Evolutionary conservation across 1,284 basidiomycete genomes (phyloP).

Genomic region (Pseudozyma sp.): DNA sequence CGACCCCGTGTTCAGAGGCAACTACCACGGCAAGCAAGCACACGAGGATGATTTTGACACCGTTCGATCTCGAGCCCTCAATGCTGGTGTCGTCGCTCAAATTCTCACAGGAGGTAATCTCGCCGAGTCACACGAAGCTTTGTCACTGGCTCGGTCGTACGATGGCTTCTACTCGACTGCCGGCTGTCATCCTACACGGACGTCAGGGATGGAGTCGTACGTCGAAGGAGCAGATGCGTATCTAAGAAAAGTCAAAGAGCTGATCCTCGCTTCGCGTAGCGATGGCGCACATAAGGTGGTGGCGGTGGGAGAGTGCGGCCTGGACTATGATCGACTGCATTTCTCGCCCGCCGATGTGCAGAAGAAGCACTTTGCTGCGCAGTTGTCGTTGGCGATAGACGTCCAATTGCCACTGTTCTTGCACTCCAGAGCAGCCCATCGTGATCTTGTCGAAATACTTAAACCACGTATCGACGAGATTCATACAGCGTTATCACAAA

Average conservation of each 20-base stretch:
- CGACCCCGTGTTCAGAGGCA: slow-evolving; percentile 71
- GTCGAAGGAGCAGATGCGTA: slow-evolving; percentile 75
- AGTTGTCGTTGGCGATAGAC: slow-evolving; percentile 79
- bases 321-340: slow-evolving; percentile 86
- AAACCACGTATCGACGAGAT: slow-evolving; percentile 32
- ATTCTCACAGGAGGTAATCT: slow-evolving; percentile 85
- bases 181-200: slow-evolving; percentile 89
- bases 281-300: slow-evolving; percentile 65
- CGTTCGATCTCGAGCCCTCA: slow-evolving; percentile 75
- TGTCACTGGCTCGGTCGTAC: slow-evolving; percentile 76
- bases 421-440: slow-evolving; percentile 77
- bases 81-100: slow-evolving; percentile 80
- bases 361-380: slow-evolving; percentile 77
- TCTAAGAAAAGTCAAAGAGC: slow-evolving; percentile 71
- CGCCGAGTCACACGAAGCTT: slow-evolving; percentile 76
- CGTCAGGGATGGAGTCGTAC: slow-evolving; percentile 78
- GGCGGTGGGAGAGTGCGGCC: slow-evolving; percentile 86
- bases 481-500: slow-evolving; percentile 10
- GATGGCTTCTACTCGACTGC: slow-evolving; percentile 79
- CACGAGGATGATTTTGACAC: slow-evolving; percentile 75
- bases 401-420: slow-evolving; percentile 84
- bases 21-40: slow-evolving; percentile 71
- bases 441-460: slow-evolving; percentile 79
- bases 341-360: slow-evolving; percentile 78
- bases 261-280: slow-evolving; percentile 18